Percentiles rank a stretch among this genome's conserved stretches.
Evolutionary conservation across 768 basidiomycete species (phyloP).

Genomic region (Suillus decipiens): DNA sequence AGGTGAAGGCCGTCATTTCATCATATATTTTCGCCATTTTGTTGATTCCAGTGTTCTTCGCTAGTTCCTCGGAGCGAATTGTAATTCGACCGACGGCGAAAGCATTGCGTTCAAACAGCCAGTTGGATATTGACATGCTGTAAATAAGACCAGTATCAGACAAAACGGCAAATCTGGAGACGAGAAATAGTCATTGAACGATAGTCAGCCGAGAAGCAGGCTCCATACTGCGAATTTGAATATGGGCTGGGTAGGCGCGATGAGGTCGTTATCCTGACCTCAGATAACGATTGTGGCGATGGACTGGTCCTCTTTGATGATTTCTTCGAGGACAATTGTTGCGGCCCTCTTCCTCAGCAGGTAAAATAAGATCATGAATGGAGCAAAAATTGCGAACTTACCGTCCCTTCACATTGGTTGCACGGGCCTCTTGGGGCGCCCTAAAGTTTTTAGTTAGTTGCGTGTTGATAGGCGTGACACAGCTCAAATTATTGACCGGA

Average conservation of each 20-base stretch:
- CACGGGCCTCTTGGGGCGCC: no score
- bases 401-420: neutral
- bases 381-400: neutral
- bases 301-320: neutral
- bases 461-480: no score
- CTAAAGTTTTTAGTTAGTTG: no score
- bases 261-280: neutral
- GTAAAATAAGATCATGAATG: neutral
- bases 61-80: neutral
- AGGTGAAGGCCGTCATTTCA: slow-evolving; percentile 1
- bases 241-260: neutral
- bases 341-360: neutral
- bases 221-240: neutral
- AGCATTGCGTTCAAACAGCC: slow-evolving; percentile 3
- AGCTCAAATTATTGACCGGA: no score
- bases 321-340: neutral
- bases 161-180: neutral
- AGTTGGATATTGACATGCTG: neutral
- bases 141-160: neutral
- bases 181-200: neutral
- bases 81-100: neutral
- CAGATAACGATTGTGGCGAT: neutral
- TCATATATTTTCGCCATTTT: neutral
- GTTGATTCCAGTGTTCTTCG: neutral
- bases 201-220: neutral